Conservation (phyloP, 2,329 filamentous ascomycete genomes). For the Lomentospora prolificans region DNA sequence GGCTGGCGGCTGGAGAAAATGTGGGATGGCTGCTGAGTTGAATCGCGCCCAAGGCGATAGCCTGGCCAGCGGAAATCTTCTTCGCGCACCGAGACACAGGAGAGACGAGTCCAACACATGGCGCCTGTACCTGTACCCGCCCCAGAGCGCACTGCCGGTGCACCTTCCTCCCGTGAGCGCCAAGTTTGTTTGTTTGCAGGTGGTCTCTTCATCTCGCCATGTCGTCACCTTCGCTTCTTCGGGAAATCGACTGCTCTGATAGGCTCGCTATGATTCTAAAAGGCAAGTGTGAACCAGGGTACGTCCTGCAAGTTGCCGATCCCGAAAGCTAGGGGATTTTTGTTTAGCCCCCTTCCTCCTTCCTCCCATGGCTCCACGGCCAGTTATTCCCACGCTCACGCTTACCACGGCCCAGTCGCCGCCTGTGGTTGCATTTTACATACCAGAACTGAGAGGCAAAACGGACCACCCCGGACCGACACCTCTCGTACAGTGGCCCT, state of each 20-base stretch:
- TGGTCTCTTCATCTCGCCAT: not conserved
- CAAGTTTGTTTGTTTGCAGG: not conserved
- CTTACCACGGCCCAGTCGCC: not conserved
- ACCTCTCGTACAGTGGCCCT: too few relatives aligned
- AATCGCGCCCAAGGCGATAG: too few relatives aligned
- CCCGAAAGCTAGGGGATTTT: conserved; percentile 1
- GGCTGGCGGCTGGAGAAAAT: too few relatives aligned
- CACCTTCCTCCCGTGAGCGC: not conserved
- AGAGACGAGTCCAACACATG: too few relatives aligned
- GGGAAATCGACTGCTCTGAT: not conserved
- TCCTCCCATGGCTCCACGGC: not conserved
- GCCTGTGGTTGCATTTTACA: not conserved
- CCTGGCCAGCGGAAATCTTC: too few relatives aligned
- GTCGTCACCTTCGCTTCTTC: not conserved
- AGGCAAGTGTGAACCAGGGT: not conserved
- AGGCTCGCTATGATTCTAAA: not conserved
- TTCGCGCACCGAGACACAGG: too few relatives aligned
- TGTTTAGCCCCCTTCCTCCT: not conserved
- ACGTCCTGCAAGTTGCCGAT: not conserved
- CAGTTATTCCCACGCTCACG: not conserved
- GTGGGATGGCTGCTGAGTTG: too few relatives aligned
- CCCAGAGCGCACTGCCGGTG: too few relatives aligned
- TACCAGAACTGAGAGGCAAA: not conserved
- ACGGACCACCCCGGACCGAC: too few relatives aligned
- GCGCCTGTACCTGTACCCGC: too few relatives aligned